phyloP scores from a whole-genome alignment of 257 asterid species.

The Nicotiana undulata region DNA sequence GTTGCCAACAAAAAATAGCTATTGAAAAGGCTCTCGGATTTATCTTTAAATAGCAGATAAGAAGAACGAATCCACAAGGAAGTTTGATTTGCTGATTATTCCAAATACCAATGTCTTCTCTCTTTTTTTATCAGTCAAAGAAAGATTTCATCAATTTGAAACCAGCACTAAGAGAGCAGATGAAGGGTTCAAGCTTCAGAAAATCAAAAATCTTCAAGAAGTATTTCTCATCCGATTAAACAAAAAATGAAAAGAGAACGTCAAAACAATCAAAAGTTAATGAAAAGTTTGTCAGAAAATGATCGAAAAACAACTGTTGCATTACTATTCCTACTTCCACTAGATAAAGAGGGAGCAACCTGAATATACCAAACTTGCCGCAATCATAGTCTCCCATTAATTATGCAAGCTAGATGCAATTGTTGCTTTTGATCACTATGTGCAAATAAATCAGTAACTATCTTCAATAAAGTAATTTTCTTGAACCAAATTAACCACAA shows the following conservation, averaged over 20 bases:
- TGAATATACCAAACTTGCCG: background rate
- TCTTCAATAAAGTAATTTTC: background rate
- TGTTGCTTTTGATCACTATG: background rate
- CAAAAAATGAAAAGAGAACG: background rate
- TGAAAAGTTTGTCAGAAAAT: background rate
- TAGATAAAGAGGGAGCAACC: background rate
- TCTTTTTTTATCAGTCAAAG: background rate
- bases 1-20: background rate
- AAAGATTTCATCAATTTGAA: background rate
- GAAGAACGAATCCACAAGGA: background rate
- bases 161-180: background rate
- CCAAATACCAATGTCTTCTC: background rate
- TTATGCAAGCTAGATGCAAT: background rate
- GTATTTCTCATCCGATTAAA: background rate
- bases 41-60: background rate
- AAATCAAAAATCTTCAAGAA: background rate
- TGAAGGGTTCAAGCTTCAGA: background rate
- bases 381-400: background rate
- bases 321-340: background rate
- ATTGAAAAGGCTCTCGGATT: background rate
- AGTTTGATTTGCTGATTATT: background rate
- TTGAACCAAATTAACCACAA: background rate
- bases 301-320: background rate
- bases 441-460: background rate
- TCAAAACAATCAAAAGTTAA: background rate